Base-by-base conservation (phyloP, 1,139 yeast species). In the Candida mesenterica region DNA sequence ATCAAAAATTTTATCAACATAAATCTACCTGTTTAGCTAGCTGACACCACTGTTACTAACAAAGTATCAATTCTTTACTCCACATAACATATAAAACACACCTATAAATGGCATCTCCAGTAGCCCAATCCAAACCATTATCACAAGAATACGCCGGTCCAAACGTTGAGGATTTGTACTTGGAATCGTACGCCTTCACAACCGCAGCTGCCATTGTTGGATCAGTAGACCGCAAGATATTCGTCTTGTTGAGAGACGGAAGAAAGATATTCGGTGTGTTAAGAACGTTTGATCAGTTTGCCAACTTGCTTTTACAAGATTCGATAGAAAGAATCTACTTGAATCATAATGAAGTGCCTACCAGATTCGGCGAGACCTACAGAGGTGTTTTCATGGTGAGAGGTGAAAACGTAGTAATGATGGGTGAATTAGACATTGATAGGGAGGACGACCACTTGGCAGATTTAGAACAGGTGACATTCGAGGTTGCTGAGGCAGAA, bases 201-300 rank as follows among this genome's bases (percentile, higher is more conserved):
- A 92, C 98, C 1, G 95, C 97, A 0, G 97, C 97, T 1, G 95
- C 96, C 19, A 79, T 92, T 37, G 89, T 92, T 30, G 96, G 96
- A 18, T 83, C 95, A 14, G 96, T 92, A 15, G 97, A 92, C 59
- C 78, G 95, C 59, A 82, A 82, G 52, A 83, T 88, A 27, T 82
- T 88, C 50, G 95, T 89, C 6, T 74, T 88, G 32, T 70, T 92
- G 47, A 82, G 96, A 56, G 98, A 90, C 57, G 97, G 97, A 24
- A 76, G 94, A 49, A 81, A 82, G 49, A 68, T 92, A 28, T 83
- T 87, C 59, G 99, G 98, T 22, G 87, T 90, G 19, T 70, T 92
- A 49, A 77, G 99, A 61, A 89, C 97, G 1, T 92, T 92, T 61
- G 99, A 92, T 63, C 97, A 92, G 59, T 92, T 84, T 61, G 89